These are phyloP conservation scores for Cryptococcus sp. DNA, from an alignment of 1,284 basidiomycete genomes.

Conservation along the genomic window DNA sequence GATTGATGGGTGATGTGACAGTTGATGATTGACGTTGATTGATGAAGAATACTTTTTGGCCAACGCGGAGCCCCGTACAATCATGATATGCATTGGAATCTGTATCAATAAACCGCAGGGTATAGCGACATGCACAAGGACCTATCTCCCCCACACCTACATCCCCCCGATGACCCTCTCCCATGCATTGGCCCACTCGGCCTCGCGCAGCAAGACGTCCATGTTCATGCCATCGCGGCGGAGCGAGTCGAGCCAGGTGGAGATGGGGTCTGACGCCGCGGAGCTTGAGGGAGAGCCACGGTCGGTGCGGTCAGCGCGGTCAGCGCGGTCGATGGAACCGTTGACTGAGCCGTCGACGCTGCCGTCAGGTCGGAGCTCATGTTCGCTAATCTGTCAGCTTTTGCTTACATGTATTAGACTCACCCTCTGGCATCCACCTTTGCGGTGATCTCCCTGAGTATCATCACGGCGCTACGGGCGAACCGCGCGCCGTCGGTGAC, in stretches of 20 bases:
- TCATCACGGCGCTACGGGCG: conserved; percentile 33
- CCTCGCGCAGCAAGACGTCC: conserved; percentile 41
- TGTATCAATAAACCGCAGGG: no score
- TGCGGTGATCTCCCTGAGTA: conserved; percentile 33
- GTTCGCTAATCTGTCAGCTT: background rate
- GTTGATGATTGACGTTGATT: no score
- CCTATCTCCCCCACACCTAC: conserved; percentile 15
- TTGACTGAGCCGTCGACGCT: background rate
- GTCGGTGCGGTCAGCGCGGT: background rate
- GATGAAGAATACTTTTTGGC: no score
- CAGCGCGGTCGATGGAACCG: background rate
- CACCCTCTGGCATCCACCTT: conserved; percentile 21
- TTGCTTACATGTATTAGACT: conserved; percentile 1
- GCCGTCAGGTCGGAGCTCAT: background rate
- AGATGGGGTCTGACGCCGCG: background rate
- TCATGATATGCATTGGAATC: no score
- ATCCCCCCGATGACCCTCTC: conserved; percentile 40
- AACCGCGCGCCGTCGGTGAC: conserved; percentile 25
- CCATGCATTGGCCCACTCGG: conserved; percentile 42
- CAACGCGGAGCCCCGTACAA: no score
- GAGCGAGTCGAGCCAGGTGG: conserved; percentile 38
- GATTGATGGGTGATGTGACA: no score
- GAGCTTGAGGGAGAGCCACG: background rate
- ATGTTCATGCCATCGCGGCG: conserved; percentile 31
- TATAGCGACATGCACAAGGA: no score